phyloP scores from a whole-genome alignment of 768 basidiomycete genomes.

The Lepiota brunneoincarnata region DNA sequence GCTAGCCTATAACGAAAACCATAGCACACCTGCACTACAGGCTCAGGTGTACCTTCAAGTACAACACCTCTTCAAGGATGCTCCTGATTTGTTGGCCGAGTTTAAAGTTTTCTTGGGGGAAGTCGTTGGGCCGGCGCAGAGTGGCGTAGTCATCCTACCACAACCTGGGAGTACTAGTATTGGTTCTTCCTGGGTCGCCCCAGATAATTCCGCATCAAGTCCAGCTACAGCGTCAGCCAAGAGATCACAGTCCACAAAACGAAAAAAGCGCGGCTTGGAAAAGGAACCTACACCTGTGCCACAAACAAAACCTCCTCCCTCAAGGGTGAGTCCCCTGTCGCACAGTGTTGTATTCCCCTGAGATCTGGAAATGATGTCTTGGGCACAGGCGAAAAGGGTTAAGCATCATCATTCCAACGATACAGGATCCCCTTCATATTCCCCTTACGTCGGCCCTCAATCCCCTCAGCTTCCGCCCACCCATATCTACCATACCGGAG shows the following conservation, averaged over 20 bases:
- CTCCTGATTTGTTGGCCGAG: constrained; percentile 74
- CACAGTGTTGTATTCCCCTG: neutral
- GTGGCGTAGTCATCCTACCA: constrained; percentile 47
- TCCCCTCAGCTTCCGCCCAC: constrained; percentile 38
- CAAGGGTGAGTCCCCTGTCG: constrained; percentile 20
- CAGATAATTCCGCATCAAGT: constrained; percentile 7
- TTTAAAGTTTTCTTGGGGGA: constrained; percentile 84
- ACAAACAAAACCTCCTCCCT: constrained; percentile 40
- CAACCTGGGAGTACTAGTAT: constrained; percentile 38
- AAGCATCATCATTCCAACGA: constrained; percentile 65
- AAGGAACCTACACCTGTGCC: constrained; percentile 68
- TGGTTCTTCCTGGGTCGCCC: constrained; percentile 4
- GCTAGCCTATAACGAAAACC: neutral
- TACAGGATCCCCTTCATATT: constrained; percentile 51
- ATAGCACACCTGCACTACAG: constrained; percentile 27
- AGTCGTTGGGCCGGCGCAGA: constrained; percentile 38
- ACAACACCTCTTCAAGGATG: constrained; percentile 76
- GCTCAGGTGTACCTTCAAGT: constrained; percentile 82
- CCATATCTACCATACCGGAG: constrained; percentile 24
- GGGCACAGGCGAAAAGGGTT: constrained; percentile 53
- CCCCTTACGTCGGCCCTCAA: constrained; percentile 41
- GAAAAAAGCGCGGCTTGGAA: constrained; percentile 62
- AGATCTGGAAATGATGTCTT: constrained; percentile 4
- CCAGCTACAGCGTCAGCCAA: constrained; percentile 27
- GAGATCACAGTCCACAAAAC: constrained; percentile 44